Conservation (phyloP, 2,329 filamentous ascomycete genomes). For the Pseudopithomyces chartarum region DNA sequence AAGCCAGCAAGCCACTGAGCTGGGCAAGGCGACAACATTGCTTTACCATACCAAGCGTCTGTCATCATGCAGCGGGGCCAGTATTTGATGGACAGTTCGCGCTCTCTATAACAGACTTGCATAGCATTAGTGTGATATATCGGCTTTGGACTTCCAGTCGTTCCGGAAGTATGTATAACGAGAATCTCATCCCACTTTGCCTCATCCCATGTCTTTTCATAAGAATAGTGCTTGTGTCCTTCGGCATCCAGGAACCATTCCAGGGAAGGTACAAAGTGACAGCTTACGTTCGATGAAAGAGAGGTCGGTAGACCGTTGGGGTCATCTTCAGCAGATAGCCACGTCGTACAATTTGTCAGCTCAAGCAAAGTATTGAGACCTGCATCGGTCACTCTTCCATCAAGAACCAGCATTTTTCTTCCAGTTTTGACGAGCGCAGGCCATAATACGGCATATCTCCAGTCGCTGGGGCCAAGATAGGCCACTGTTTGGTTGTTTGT, state of each 20-base stretch:
- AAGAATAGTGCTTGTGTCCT: slow-evolving; percentile 10
- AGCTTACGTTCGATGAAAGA: background rate
- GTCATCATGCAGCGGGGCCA: slow-evolving; percentile 21
- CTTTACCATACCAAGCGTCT: slow-evolving; percentile 18
- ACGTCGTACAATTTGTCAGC: slow-evolving; percentile 14
- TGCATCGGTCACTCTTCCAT: slow-evolving; percentile 16
- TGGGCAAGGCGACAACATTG: slow-evolving; percentile 16
- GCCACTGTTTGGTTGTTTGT: slow-evolving; percentile 14
- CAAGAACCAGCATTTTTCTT: slow-evolving; percentile 18
- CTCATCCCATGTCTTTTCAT: slow-evolving; percentile 21
- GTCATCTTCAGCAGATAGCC: slow-evolving; percentile 19
- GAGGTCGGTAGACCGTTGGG: background rate
- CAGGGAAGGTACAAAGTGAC: slow-evolving; percentile 9
- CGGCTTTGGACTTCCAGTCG: slow-evolving; percentile 20
- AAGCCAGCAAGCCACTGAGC: slow-evolving; percentile 26
- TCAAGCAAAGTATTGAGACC: slow-evolving; percentile 12
- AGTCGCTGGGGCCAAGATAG: slow-evolving; percentile 21
- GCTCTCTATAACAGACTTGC: background rate
- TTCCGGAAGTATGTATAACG: slow-evolving; percentile 26
- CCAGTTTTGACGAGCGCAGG: slow-evolving; percentile 18
- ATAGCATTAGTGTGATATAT: slow-evolving; percentile 20
- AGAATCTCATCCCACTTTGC: slow-evolving; percentile 17
- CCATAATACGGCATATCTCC: slow-evolving; percentile 18
- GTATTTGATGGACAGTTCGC: slow-evolving; percentile 10
- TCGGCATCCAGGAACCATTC: slow-evolving; percentile 15